phyloP scores from a whole-genome alignment of 2,329 filamentous ascomycete species.

The Metarhizium robertsii region DNA sequence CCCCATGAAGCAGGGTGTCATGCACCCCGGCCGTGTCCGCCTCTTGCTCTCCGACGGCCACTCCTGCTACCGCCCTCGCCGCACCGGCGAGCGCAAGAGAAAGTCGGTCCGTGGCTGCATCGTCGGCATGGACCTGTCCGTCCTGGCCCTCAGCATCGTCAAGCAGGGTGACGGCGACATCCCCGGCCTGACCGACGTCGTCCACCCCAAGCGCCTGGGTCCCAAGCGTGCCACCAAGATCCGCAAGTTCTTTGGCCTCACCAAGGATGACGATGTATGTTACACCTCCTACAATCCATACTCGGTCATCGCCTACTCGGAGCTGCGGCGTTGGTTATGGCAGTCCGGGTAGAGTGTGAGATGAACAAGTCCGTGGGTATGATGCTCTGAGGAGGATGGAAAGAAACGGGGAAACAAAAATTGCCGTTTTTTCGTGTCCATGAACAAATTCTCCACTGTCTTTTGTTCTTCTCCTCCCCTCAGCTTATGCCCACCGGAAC shows the following conservation, averaged over 20 bases:
- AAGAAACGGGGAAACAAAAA: neutral
- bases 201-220: conserved; percentile 98
- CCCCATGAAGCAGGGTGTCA: conserved; percentile 99
- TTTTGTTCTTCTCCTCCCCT: neutral
- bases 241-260: conserved; percentile 98
- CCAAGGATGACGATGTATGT: conserved; percentile 99
- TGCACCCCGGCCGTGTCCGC: conserved; percentile 96
- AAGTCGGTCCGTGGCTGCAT: conserved; percentile 99
- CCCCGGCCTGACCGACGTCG: conserved; percentile 92
- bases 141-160: conserved; percentile 89
- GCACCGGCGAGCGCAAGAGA: conserved; percentile 97
- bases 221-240: conserved; percentile 99
- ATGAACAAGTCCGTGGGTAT: conserved; percentile 18
- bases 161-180: conserved; percentile 96
- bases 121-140: conserved; percentile 88
- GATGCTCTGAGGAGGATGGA: neutral
- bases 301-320: conserved; percentile 62
- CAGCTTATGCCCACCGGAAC: conserved; percentile 7
- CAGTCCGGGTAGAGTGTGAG: conserved; percentile 53
- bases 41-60: conserved; percentile 93
- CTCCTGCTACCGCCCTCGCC: conserved; percentile 98
- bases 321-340: conserved; percentile 33
- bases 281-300: conserved; percentile 42
- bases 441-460: too few species aligned
- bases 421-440: too few species aligned